Conservation (phyloP, 768 basidiomycete genomes). For the Serendipita indica region DNA sequence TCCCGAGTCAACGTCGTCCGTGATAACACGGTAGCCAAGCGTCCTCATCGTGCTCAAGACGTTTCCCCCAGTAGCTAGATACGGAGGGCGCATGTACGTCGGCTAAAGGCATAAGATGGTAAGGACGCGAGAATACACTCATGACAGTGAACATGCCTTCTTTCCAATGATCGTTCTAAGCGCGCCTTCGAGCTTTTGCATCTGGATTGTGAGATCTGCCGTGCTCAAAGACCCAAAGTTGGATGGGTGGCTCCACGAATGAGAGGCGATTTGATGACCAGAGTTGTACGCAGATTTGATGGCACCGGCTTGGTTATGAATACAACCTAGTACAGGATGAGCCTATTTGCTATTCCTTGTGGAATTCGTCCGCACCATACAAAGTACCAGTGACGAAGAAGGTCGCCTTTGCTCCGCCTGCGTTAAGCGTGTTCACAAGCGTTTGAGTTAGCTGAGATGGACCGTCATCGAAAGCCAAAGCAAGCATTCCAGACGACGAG, state of each 20-base stretch:
- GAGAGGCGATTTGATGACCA: slow-evolving; percentile 13
- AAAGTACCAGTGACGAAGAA: slow-evolving; percentile 12
- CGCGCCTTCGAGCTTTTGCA: background rate
- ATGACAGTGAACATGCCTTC: too few species aligned
- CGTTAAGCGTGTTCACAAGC: slow-evolving; percentile 4
- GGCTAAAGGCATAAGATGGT: too few species aligned
- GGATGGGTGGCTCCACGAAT: slow-evolving; percentile 13
- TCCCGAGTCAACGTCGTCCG: background rate
- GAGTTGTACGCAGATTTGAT: slow-evolving; percentile 8
- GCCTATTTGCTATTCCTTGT: background rate
- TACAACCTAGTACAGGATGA: background rate
- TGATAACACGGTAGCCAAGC: background rate
- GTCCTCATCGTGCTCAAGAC: background rate
- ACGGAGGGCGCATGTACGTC: slow-evolving; percentile 7
- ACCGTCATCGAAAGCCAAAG: slow-evolving; percentile 15
- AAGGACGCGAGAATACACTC: too few species aligned
- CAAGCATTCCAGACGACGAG: background rate
- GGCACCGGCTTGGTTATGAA: background rate
- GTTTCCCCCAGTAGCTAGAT: background rate
- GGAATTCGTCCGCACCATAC: slow-evolving; percentile 3
- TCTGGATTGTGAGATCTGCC: background rate
- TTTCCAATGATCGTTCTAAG: slow-evolving; percentile 5
- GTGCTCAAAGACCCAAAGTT: slow-evolving; percentile 5
- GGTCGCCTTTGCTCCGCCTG: slow-evolving; percentile 9
- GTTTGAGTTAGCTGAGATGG: slow-evolving; percentile 7